These are phyloP conservation scores for Mycotypha africana DNA, from an alignment of 371 early-diverging fungal species.

Conservation along the genomic window DNA sequence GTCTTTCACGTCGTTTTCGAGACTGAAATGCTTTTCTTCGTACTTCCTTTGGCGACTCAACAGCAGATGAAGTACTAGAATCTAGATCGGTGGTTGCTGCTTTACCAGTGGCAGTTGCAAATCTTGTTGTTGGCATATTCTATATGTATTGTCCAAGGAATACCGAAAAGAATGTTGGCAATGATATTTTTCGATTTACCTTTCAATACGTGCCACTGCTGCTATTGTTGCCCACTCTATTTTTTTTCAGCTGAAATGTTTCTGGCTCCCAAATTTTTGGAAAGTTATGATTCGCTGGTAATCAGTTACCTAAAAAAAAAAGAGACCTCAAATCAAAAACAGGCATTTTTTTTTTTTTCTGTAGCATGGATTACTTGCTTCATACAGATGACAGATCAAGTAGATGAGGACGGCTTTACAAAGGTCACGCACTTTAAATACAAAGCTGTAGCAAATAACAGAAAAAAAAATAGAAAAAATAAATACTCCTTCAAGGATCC, in stretches of 20 bases:
- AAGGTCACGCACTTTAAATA: slow-evolving; percentile 23
- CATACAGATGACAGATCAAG: slow-evolving; percentile 18
- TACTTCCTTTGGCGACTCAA: background rate
- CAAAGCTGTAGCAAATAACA: slow-evolving; percentile 13
- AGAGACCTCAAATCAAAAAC: too few relatives aligned
- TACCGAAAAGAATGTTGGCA: too few relatives aligned
- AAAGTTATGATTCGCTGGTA: too few relatives aligned
- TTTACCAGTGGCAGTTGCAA: slow-evolving; percentile 20
- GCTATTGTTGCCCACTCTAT: too few relatives aligned
- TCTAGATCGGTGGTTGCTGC: background rate
- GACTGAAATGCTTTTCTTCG: slow-evolving; percentile 2
- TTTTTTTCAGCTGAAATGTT: too few relatives aligned
- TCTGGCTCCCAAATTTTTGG: too few relatives aligned
- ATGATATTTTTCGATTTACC: too few relatives aligned
- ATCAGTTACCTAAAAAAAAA: too few relatives aligned
- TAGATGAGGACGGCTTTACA: slow-evolving; percentile 18
- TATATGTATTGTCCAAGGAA: too few relatives aligned
- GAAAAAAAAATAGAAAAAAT: slow-evolving; percentile 17
- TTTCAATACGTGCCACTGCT: too few relatives aligned
- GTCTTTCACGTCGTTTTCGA: slow-evolving; percentile 8
- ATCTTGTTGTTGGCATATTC: background rate
- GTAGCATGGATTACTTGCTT: too few relatives aligned
- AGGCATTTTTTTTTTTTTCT: background rate
- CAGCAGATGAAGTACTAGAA: background rate
- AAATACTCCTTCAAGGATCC: slow-evolving; percentile 24